These are phyloP conservation scores for Incumbomyces delicatus DNA, from an alignment of 2,329 filamentous ascomycete genomes.

Conservation along the genomic window DNA sequence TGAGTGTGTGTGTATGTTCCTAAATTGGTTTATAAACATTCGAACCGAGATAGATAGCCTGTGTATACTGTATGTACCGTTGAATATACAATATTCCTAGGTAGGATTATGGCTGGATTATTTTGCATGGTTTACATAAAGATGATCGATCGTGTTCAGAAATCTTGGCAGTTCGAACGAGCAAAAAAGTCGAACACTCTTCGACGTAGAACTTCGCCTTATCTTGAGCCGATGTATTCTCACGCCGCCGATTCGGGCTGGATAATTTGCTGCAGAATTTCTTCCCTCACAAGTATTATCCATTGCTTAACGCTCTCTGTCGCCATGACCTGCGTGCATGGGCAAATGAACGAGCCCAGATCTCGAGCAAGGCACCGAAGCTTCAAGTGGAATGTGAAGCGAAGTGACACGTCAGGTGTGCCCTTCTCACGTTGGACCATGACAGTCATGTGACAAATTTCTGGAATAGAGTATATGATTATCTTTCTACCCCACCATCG, in stretches of 20 bases:
- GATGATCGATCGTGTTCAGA: too few species aligned
- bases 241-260: constrained; percentile 46
- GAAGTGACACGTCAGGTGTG: constrained; percentile 15
- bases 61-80: too few species aligned
- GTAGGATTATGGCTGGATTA: too few species aligned
- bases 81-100: too few species aligned
- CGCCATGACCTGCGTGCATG: constrained; percentile 47
- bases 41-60: too few species aligned
- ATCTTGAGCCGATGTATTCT: constrained; percentile 39
- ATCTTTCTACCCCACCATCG: not conserved
- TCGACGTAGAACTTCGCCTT: constrained; percentile 23
- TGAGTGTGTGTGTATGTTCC: too few species aligned
- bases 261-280: constrained; percentile 48
- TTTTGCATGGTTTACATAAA: too few species aligned
- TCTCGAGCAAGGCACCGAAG: constrained; percentile 46
- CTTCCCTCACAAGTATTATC: constrained; percentile 47
- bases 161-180: not conserved
- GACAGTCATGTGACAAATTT: constrained; percentile 18
- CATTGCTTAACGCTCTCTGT: constrained; percentile 45
- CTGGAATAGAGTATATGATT: not conserved
- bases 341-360: constrained; percentile 43
- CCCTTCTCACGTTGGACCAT: constrained; percentile 21
- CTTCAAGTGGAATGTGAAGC: constrained; percentile 21
- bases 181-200: constrained; percentile 26
- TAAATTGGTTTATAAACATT: too few species aligned